These are phyloP conservation scores for Exophiala alcalophila DNA, from an alignment of 2,329 filamentous ascomycete species.

Conservation along the genomic window DNA sequence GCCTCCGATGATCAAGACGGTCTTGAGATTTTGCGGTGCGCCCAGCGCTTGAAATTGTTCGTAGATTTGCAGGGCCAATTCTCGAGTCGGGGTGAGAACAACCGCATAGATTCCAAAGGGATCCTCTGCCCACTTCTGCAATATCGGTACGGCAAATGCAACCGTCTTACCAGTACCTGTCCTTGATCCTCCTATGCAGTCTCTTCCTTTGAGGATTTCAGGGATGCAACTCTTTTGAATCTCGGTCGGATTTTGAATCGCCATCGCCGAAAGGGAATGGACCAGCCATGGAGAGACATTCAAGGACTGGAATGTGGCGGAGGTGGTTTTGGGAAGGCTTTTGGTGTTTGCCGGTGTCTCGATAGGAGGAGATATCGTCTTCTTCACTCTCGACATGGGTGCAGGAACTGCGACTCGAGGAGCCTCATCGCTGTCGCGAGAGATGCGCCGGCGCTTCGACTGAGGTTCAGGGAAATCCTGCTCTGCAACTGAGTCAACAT, in stretches of 20 bases:
- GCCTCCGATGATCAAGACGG: conserved; percentile 85
- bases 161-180: conserved; percentile 98
- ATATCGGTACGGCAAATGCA: conserved; percentile 88
- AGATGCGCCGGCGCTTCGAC: conserved; percentile 29
- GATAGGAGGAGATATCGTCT: background rate
- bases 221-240: conserved; percentile 94
- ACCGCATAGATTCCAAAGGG: conserved; percentile 87
- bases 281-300: conserved; percentile 83
- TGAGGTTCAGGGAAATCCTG: conserved; percentile 20
- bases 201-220: conserved; percentile 82
- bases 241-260: conserved; percentile 82
- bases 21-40: conserved; percentile 80
- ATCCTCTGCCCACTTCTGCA: conserved; percentile 91
- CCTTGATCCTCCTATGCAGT: conserved; percentile 91
- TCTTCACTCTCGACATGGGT: conserved; percentile 19
- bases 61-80: conserved; percentile 91
- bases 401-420: background rate
- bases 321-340: conserved; percentile 13
- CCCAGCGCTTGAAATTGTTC: conserved; percentile 95
- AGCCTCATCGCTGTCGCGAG: conserved; percentile 7
- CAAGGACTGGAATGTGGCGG: conserved; percentile 68
- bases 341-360: background rate
- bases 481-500: no score
- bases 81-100: conserved; percentile 83
- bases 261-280: conserved; percentile 70